These are phyloP conservation scores for Debaryomyces subglobosus DNA, from an alignment of 1,139 yeast species.

Conservation along the genomic window DNA sequence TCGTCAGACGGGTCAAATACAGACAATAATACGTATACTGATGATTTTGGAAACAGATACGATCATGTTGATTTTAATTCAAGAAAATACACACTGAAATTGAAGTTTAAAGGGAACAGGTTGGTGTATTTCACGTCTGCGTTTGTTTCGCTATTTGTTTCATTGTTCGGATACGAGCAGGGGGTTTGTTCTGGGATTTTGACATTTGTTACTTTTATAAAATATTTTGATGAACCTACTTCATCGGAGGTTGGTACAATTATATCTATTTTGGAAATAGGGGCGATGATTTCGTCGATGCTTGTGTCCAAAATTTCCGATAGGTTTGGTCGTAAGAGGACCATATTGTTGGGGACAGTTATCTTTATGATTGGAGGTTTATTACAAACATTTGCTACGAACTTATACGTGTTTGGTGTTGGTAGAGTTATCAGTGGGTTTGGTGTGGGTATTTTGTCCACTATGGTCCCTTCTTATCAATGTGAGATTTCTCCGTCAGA, in stretches of 20 bases:
- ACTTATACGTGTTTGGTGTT: constrained; percentile 44
- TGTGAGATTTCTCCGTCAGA: constrained; percentile 60
- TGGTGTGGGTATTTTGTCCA: constrained; percentile 56
- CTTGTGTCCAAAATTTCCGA: constrained; percentile 52
- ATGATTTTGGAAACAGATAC: constrained; percentile 41
- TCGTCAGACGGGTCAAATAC: constrained; percentile 5
- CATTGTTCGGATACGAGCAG: constrained; percentile 88
- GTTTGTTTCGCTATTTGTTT: constrained; percentile 82
- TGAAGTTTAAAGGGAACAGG: constrained; percentile 42
- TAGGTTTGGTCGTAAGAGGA: constrained; percentile 48
- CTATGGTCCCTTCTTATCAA: constrained; percentile 58
- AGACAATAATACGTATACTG: constrained; percentile 15
- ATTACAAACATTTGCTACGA: constrained; percentile 50
- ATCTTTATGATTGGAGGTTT: constrained; percentile 54
- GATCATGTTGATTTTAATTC: constrained; percentile 43
- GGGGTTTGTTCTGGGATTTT: constrained; percentile 85
- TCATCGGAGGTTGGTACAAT: constrained; percentile 52
- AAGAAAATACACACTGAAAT: constrained; percentile 34
- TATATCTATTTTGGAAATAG: constrained; percentile 55
- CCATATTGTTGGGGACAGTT: constrained; percentile 51
- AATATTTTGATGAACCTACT: constrained; percentile 48
- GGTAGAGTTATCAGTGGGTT: constrained; percentile 56
- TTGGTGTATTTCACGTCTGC: constrained; percentile 76
- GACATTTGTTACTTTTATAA: constrained; percentile 47
- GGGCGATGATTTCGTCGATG: constrained; percentile 53